Conservation (phyloP, 2,329 filamentous ascomycete genomes). For the Aspergillus awamori region DNA sequence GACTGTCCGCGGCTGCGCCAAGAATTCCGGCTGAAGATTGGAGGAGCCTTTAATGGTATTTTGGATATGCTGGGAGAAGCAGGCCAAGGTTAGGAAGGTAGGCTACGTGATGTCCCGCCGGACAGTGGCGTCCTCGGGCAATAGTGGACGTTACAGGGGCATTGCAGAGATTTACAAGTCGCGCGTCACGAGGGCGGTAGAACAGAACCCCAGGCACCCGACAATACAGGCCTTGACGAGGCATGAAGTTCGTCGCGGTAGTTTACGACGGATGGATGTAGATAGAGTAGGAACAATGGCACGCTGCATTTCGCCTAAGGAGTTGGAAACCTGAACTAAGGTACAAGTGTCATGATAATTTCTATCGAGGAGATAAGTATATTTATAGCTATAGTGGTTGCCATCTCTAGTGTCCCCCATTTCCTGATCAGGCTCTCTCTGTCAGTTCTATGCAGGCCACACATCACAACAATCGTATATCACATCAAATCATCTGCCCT, state of each 20-base stretch:
- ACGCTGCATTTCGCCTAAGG: conserved; percentile 9
- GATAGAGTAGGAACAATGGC: conserved; percentile 3
- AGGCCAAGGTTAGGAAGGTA: conserved; percentile 17
- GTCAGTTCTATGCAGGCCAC: too few species aligned
- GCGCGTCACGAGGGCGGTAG: conserved; percentile 7
- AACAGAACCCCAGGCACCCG: conserved; percentile 1
- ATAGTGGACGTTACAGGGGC: conserved; percentile 16
- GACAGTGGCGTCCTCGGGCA: background rate
- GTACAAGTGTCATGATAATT: too few species aligned
- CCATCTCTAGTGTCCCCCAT: too few species aligned
- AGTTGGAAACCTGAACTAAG: too few species aligned
- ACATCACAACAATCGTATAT: too few species aligned
- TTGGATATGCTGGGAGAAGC: too few species aligned
- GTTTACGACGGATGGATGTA: conserved; percentile 6
- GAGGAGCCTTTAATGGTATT: conserved; percentile 24
- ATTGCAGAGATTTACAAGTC: conserved; percentile 11
- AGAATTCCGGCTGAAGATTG: conserved; percentile 13
- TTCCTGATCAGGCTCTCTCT: too few species aligned
- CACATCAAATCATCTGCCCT: too few species aligned
- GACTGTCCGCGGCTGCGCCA: conserved; percentile 21
- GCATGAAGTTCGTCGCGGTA: conserved; percentile 21
- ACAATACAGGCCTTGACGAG: conserved; percentile 19
- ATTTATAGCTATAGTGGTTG: too few species aligned
- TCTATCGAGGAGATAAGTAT: too few species aligned
- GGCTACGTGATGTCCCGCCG: background rate